These are phyloP conservation scores for Myriosclerotinia curreyana DNA, from an alignment of 2,329 filamentous ascomycete species.

Conservation along the genomic window DNA sequence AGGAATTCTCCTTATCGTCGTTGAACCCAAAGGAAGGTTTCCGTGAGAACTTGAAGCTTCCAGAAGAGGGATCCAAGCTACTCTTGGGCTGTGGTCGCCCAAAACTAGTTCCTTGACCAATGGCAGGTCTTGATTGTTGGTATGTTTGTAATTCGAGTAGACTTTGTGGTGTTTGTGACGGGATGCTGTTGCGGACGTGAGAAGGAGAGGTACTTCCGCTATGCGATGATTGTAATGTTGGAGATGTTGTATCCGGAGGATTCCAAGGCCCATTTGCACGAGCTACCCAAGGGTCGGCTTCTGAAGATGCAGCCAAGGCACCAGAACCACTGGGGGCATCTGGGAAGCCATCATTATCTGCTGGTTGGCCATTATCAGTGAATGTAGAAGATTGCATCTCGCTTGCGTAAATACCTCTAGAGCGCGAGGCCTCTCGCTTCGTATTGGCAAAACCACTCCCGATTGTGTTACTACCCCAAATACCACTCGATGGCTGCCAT, in stretches of 20 bases:
- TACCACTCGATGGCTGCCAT: constrained; percentile 43
- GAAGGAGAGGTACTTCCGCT: constrained; percentile 57
- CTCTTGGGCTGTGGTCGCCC: constrained; percentile 41
- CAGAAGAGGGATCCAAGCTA: constrained; percentile 47
- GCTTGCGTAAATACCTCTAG: constrained; percentile 47
- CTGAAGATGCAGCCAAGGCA: constrained; percentile 65
- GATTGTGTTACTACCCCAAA: constrained; percentile 51
- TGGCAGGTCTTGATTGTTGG: constrained; percentile 45
- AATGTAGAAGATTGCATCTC: constrained; percentile 20
- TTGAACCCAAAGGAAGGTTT: constrained; percentile 34
- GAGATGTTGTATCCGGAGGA: constrained; percentile 46
- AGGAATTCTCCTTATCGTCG: constrained; percentile 38
- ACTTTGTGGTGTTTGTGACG: constrained; percentile 39
- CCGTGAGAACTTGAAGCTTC: constrained; percentile 43
- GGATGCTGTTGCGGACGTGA: constrained; percentile 50
- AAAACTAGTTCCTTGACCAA: constrained; percentile 43
- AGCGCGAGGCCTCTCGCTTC: constrained; percentile 46
- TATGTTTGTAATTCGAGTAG: constrained; percentile 46
- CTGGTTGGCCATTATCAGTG: constrained; percentile 35
- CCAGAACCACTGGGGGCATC: constrained; percentile 65
- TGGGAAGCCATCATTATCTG: constrained; percentile 43
- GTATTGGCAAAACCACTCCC: constrained; percentile 47
- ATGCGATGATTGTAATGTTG: constrained; percentile 46
- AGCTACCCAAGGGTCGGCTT: constrained; percentile 60
- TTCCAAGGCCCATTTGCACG: constrained; percentile 58